Base-by-base conservation (phyloP, 352 stramenopile species). In the Phytophthora pseudosyringae region DNA sequence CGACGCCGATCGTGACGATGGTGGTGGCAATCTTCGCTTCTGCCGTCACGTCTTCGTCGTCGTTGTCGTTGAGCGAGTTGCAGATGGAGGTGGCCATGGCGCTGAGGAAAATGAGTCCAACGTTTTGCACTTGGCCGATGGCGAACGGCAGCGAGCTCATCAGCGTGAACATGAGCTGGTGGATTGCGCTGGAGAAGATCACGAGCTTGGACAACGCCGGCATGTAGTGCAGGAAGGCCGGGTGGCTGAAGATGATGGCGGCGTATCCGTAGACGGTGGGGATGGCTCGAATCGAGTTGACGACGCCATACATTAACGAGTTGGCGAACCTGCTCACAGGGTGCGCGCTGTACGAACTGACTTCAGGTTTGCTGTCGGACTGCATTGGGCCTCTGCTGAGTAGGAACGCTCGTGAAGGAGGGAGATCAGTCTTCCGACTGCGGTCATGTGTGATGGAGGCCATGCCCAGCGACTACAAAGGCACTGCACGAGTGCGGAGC, bases 81-180 rank as follows among this genome's bases (percentile, higher is more conserved):
- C 67, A 97, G 46, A 92, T 91, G 71, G 82, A 98, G 67, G 71
- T 87, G 1, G 97, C 93, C 66, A 99, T 99, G 40, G 83, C 80
- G 31, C 76, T 91, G 28, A 99, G 79, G 73, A 99, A 99, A 64
- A 99, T 99, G 6, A 99, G 84, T 1, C 97, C 97, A 6, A 97
- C 96, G 73, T 99, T 95, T 74, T 99, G 97, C 0, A 99, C 97
- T 67, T 98, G 96, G 4, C 96, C 97, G 29, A 99, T 98, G 9
- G 97, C 96, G 75, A 99, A 99, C 0, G 92, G 89, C 40, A 99
- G 71, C 28, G 89, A 91, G 45, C 86, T 98, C 51, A 98, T 82
- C 5, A 87, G 36, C 1, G 86, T 93, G 71, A 91, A 92, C 72
- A 92, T 89, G 67, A 91, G 65, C 51, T 94, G 97, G 75, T 99